Conservation (phyloP, 2,329 filamentous ascomycete genomes). For the Curvularia lunata region DNA sequence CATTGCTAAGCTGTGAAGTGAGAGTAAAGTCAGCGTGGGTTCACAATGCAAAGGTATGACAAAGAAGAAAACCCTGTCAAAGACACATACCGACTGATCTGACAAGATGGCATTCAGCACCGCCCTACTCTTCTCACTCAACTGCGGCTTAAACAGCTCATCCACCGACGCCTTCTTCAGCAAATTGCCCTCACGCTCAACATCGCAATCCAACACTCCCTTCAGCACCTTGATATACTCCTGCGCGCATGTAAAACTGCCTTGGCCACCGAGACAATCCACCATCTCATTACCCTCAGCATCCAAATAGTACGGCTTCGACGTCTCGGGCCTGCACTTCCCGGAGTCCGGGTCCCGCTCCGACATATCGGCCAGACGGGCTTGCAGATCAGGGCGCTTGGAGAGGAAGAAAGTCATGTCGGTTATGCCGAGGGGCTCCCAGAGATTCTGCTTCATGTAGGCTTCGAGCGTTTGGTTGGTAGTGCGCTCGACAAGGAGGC, state of each 20-base stretch:
- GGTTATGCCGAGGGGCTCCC: slow-evolving; percentile 53
- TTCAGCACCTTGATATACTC: slow-evolving; percentile 44
- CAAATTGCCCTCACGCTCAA: slow-evolving; percentile 35
- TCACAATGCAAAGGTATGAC: not conserved
- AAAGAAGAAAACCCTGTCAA: too few relatives aligned
- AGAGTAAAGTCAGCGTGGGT: not conserved
- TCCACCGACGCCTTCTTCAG: slow-evolving; percentile 27
- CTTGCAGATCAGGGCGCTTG: slow-evolving; percentile 30
- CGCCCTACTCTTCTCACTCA: slow-evolving; percentile 23
- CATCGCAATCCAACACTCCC: slow-evolving; percentile 32
- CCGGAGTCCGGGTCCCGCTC: slow-evolving; percentile 23
- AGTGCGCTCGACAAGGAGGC: slow-evolving; percentile 53
- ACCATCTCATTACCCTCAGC: slow-evolving; percentile 22
- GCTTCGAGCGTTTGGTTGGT: slow-evolving; percentile 60
- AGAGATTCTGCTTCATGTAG: slow-evolving; percentile 63
- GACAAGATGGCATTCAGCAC: slow-evolving; percentile 47
- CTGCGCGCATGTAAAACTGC: slow-evolving; percentile 25
- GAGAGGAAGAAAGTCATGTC: slow-evolving; percentile 62
- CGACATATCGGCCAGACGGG: slow-evolving; percentile 38
- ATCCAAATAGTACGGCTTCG: slow-evolving; percentile 23
- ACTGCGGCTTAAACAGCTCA: slow-evolving; percentile 42
- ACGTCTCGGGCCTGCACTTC: slow-evolving; percentile 15
- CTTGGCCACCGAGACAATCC: slow-evolving; percentile 39
- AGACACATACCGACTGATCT: slow-evolving; percentile 20
- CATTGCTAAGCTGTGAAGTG: slow-evolving; percentile 23